These are phyloP conservation scores for Thalia dealbata DNA, from an alignment of 176 grass and related monocot genomes.

Conservation along the genomic window DNA sequence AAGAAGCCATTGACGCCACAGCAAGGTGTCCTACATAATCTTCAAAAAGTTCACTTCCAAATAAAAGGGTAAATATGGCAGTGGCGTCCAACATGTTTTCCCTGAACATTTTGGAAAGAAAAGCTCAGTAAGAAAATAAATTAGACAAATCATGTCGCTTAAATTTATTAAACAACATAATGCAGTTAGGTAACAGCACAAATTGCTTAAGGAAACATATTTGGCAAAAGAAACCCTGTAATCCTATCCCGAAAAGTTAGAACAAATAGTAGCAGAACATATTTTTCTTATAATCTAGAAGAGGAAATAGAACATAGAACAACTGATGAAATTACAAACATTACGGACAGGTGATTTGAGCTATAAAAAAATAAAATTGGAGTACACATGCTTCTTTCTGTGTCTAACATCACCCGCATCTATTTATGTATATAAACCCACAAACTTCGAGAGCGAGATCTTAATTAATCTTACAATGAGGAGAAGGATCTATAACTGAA, in stretches of 20 bases:
- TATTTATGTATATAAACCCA: background rate
- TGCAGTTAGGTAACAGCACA: background rate
- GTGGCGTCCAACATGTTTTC: slow-evolving; percentile 87
- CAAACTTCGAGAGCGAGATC: background rate
- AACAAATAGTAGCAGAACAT: background rate
- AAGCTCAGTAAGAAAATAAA: background rate
- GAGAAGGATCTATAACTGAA: slow-evolving; percentile 1
- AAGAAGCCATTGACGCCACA: slow-evolving; percentile 91
- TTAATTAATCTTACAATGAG: background rate
- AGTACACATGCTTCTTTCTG: background rate
- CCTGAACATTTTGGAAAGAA: slow-evolving; percentile 24
- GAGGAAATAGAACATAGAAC: background rate
- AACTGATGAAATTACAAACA: background rate
- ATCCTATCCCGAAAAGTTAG: background rate
- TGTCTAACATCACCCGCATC: background rate
- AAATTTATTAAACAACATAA: background rate
- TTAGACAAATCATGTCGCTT: slow-evolving; percentile 8
- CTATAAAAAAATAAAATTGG: background rate
- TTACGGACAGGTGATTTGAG: background rate
- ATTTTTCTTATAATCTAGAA: background rate
- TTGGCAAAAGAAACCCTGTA: background rate
- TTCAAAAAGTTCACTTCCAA: slow-evolving; percentile 87
- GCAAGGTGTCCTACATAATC: slow-evolving; percentile 86
- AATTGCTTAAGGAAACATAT: background rate
- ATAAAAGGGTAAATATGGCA: slow-evolving; percentile 84